Conservation (phyloP, 2,329 filamentous ascomycete genomes). For the Monosporascus sp. region DNA sequence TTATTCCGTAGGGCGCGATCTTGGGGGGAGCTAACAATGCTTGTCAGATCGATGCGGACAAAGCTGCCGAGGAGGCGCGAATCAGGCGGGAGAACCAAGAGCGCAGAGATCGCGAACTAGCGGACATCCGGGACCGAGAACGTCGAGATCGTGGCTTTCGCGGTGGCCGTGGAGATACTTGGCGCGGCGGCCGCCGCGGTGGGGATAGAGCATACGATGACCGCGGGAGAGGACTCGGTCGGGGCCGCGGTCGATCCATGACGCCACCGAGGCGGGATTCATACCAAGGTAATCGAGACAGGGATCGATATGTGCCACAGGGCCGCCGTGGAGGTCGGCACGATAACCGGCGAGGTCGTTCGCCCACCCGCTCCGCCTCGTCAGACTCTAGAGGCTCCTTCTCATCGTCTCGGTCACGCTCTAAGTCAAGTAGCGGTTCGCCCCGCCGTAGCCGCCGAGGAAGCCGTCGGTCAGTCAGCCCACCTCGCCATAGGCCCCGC, state of each 20-base stretch:
- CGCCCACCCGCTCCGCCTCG: conserved; percentile 34
- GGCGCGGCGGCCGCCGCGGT: conserved; percentile 44
- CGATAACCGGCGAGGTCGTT: conserved; percentile 36
- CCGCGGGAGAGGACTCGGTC: conserved; percentile 39
- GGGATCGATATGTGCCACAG: conserved; percentile 44
- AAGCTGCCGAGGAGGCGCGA: conserved; percentile 69
- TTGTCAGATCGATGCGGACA: conserved; percentile 71
- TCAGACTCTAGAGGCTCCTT: conserved; percentile 29
- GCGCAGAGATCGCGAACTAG: conserved; percentile 65
- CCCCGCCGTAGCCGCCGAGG: conserved; percentile 19
- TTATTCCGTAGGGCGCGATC: no score
- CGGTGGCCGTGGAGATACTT: conserved; percentile 47
- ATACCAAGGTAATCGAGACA: conserved; percentile 37
- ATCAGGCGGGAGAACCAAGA: conserved; percentile 66
- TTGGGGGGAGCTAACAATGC: conserved; percentile 1
- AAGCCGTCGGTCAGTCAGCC: conserved; percentile 20
- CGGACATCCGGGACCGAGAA: conserved; percentile 62
- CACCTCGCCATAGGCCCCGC: conserved; percentile 22
- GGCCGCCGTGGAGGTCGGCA: conserved; percentile 38
- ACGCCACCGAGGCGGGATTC: conserved; percentile 43
- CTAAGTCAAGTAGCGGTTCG: conserved; percentile 19
- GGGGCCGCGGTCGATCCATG: conserved; percentile 40
- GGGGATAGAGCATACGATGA: conserved; percentile 46
- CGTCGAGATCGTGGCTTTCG: conserved; percentile 47
- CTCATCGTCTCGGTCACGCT: conserved; percentile 21